A percentile compares a stretch with the other conserved stretches of the same genome.
Evolutionary conservation across 768 basidiomycete genomes (phyloP).

Genomic region (Leccinum uliginosum): DNA sequence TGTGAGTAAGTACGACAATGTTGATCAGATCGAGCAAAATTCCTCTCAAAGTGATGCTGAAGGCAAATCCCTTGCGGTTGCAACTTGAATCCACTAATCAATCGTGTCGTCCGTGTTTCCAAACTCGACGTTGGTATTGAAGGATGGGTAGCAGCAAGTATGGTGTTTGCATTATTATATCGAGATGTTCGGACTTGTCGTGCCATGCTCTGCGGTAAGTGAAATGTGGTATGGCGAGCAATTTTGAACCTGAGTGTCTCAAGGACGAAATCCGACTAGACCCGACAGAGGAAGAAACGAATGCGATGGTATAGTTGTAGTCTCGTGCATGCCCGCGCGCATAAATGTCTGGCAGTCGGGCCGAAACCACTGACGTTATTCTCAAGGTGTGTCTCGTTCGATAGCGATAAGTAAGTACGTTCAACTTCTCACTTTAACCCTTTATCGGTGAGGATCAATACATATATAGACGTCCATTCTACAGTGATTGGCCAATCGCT

Average conservation of each 20-base stretch:
- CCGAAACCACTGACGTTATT: slow-evolving; percentile 45
- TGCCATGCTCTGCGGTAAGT: slow-evolving; percentile 74
- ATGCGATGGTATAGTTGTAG: slow-evolving; percentile 54
- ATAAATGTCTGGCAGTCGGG: slow-evolving; percentile 86
- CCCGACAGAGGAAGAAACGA: slow-evolving; percentile 68
- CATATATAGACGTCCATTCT: slow-evolving; percentile 48
- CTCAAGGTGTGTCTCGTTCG: slow-evolving; percentile 47
- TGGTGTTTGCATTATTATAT: slow-evolving; percentile 60
- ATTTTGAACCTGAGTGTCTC: slow-evolving; percentile 3
- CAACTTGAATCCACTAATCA: slow-evolving; percentile 25
- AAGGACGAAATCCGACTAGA: slow-evolving; percentile 70
- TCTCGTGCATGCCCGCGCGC: slow-evolving; percentile 87
- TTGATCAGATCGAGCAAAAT: slow-evolving; percentile 28
- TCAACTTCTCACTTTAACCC: background rate
- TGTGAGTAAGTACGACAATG: slow-evolving; percentile 52
- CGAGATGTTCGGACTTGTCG: slow-evolving; percentile 83
- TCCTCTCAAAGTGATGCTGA: no score
- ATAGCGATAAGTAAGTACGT: background rate
- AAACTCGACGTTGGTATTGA: slow-evolving; percentile 63
- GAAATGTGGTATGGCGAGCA: background rate
- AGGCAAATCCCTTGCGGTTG: slow-evolving; percentile 76
- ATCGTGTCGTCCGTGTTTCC: slow-evolving; percentile 58
- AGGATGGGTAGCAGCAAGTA: slow-evolving; percentile 81
- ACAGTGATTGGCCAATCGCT: slow-evolving; percentile 62
- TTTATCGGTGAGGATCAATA: slow-evolving; percentile 22